Evolutionary conservation across 192 early-diverging fungal genomes (phyloP).

Genomic region (Funneliformis geosporum): DNA sequence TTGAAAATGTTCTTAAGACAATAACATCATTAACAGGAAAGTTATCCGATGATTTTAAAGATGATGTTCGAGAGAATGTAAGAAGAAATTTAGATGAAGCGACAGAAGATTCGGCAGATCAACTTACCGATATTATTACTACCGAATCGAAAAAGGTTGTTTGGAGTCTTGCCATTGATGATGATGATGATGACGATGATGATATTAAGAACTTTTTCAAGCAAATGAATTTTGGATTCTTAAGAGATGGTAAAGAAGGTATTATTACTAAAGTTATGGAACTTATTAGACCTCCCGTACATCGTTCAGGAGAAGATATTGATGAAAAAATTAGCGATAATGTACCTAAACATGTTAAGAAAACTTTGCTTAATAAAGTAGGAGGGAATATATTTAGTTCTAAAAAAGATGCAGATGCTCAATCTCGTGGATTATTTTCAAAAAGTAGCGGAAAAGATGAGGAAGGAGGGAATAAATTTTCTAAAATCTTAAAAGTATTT

Average conservation of each 20-base stretch:
- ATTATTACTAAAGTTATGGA: constrained; percentile 17
- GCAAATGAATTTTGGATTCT: constrained; percentile 9
- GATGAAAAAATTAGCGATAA: constrained; percentile 1
- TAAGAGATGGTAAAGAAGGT: constrained; percentile 22
- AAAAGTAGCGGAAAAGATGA: background rate
- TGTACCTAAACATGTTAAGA: constrained; percentile 4
- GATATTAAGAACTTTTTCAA: constrained; percentile 1
- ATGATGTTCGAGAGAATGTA: constrained; percentile 1
- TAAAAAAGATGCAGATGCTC: background rate
- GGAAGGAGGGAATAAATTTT: background rate
- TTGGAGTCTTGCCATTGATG: background rate
- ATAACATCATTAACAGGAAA: background rate
- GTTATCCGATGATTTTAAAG: constrained; percentile 22
- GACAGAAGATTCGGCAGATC: background rate
- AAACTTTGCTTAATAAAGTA: background rate
- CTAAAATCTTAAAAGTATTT: background rate
- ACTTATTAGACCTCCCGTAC: constrained; percentile 11
- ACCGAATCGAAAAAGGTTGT: constrained; percentile 5
- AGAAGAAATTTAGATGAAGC: constrained; percentile 8
- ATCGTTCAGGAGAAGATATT: constrained; percentile 3
- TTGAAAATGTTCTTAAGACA: background rate
- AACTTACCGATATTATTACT: background rate
- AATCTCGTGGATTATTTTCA: background rate
- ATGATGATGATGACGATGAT: constrained; percentile 1
- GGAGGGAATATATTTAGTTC: background rate